Evolutionary conservation across 129 eudicot species (phyloP).

Genomic region (Escallonia rubra): DNA sequence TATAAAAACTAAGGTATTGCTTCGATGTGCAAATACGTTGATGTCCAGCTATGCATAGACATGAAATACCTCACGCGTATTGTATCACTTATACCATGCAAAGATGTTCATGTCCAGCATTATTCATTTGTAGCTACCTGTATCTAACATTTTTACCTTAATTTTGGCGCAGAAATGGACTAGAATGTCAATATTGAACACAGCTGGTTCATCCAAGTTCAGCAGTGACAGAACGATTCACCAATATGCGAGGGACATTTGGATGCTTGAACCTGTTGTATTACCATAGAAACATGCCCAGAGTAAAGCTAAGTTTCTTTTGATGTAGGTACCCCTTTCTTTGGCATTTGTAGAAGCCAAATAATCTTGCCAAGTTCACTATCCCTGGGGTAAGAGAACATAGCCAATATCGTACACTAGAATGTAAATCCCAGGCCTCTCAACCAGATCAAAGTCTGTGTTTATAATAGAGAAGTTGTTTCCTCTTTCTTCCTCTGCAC

Average conservation of each 20-base stretch:
- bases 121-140: neutral
- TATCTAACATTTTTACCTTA: neutral
- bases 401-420: neutral
- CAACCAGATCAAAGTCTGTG: too few species aligned
- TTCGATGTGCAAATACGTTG: too few species aligned
- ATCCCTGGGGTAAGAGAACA: neutral
- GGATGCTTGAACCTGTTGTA: constrained; percentile 50
- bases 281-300: constrained; percentile 26
- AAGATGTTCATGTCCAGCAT: neutral
- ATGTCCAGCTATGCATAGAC: too few species aligned
- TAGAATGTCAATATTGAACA: constrained; percentile 67
- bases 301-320: constrained; percentile 5
- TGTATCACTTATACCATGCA: neutral
- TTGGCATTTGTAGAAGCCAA: neutral
- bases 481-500: too few species aligned
- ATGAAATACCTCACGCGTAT: neutral
- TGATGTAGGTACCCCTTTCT: constrained; percentile 14
- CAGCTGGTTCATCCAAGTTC: constrained; percentile 65
- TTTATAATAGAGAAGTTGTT: too few species aligned
- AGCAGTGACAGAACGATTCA: constrained; percentile 73
- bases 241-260: constrained; percentile 60
- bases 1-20: too few species aligned
- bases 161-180: constrained; percentile 55
- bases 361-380: neutral
- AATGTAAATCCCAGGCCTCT: too few species aligned